phyloP scores from a whole-genome alignment of 2,329 filamentous ascomycete genomes.

The Lasiodiplodia theobromae region DNA sequence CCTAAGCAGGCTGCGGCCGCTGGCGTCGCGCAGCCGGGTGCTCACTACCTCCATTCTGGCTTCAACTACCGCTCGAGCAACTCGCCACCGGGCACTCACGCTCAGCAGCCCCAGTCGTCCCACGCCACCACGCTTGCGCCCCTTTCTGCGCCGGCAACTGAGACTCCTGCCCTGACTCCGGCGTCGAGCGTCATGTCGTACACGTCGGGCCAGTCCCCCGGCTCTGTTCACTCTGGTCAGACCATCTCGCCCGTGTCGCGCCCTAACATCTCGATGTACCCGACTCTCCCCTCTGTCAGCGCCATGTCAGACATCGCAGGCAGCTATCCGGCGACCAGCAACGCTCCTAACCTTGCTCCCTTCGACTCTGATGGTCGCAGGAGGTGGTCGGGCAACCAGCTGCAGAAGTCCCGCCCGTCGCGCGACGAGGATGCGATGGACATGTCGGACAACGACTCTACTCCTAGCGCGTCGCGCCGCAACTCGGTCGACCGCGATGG shows the following conservation, averaged over 20 bases:
- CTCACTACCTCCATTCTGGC: slow-evolving; percentile 67
- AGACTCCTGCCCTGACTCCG: slow-evolving; percentile 79
- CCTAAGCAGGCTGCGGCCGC: slow-evolving; percentile 80
- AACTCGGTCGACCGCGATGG: slow-evolving; percentile 44
- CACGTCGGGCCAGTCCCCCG: slow-evolving; percentile 78
- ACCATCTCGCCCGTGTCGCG: slow-evolving; percentile 73
- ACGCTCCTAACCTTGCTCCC: slow-evolving; percentile 70
- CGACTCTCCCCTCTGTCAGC: slow-evolving; percentile 74
- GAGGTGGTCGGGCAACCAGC: slow-evolving; percentile 66
- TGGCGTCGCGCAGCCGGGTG: slow-evolving; percentile 76
- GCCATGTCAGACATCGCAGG: slow-evolving; percentile 66
- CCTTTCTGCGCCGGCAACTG: slow-evolving; percentile 55
- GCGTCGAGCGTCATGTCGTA: slow-evolving; percentile 79
- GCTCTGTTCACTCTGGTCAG: slow-evolving; percentile 67
- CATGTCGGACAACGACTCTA: slow-evolving; percentile 46
- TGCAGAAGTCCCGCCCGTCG: slow-evolving; percentile 56
- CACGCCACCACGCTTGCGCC: slow-evolving; percentile 55
- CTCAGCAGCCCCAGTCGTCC: slow-evolving; percentile 56
- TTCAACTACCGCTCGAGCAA: slow-evolving; percentile 63
- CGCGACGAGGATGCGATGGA: slow-evolving; percentile 48
- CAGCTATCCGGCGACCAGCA: slow-evolving; percentile 69
- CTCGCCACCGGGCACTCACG: slow-evolving; percentile 57
- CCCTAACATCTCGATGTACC: slow-evolving; percentile 68
- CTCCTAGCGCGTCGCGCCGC: slow-evolving; percentile 42
- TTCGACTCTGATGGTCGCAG: slow-evolving; percentile 68